Base-by-base conservation (phyloP, 345 rosid genomes). In the Brassica incana region DNA sequence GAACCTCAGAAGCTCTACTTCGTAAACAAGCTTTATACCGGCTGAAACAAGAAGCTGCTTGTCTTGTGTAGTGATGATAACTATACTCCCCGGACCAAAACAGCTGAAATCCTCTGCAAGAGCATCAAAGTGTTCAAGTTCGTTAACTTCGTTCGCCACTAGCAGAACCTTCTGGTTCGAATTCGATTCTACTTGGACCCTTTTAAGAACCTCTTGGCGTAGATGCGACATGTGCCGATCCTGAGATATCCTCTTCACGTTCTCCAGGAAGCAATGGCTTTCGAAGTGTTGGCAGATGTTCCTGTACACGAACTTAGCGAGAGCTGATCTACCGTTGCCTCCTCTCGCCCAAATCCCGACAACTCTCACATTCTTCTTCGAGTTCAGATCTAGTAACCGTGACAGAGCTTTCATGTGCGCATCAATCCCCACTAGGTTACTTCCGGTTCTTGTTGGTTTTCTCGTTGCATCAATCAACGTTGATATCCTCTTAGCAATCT, bases 61-160 rank as follows among this genome's bases (percentile, higher is more conserved):
- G 60, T 80, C 63, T 60, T 79, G 80, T 32, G 83, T 63, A 56
- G 76, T 78, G 70, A 82, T 56, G 23, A 82, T 62, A 20, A 79
- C 82, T 33, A 67, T 1, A 68, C 82, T 79, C 7, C 78, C 78
- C 5, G 78, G 74, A 69, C 79, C 82, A 63, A 82, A 73, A 35
- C 45, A 3, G 67, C 33, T 71, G 40, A 65, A 78, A 6, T 43
- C 75, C 32, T 70, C 81, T 4, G 75, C 84, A 40, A 77, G 71
- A 12, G 68, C 61, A 14, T 78, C 78, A n/a, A 82, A 7, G 23
- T 78, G 84, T 2, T 78, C 76, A 15, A 16, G 3, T 1, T 54
- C 68, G 15, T 8, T 29, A 3, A 58, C 82, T 1, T 82, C 76
- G 12, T 74, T 79, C 3, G 62, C 63, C 38, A 82, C 76, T 8